These are phyloP conservation scores for Syzygium syzygioides DNA, from an alignment of 441 rosid genomes.

Conservation along the genomic window DNA sequence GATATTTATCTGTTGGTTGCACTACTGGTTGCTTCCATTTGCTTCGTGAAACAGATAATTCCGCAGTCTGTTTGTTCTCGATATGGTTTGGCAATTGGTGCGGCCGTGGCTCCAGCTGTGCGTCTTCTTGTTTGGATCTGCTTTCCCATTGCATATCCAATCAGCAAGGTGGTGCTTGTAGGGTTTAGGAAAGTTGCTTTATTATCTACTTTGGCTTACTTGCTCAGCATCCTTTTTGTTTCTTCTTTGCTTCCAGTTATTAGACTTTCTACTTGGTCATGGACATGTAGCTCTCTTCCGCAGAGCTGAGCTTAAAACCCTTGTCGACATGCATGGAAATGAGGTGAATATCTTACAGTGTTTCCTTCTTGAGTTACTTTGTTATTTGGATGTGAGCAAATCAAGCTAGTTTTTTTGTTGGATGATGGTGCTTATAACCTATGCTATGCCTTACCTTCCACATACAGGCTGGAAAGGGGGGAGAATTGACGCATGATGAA, in stretches of 20 bases:
- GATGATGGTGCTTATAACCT: background rate
- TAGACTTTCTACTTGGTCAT: conserved; percentile 19
- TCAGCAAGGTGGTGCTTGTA: conserved; percentile 15
- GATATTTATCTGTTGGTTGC: background rate
- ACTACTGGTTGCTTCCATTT: background rate
- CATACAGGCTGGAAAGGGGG: conserved; percentile 87
- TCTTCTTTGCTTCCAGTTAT: conserved; percentile 1
- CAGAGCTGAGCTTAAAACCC: conserved; percentile 25
- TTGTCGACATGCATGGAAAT: conserved; percentile 21
- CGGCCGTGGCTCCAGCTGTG: conserved; percentile 15
- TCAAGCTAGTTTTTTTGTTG: background rate
- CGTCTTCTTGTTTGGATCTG: conserved; percentile 18
- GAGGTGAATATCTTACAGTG: conserved; percentile 3
- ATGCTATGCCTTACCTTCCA: background rate
- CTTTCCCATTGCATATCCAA: conserved; percentile 21
- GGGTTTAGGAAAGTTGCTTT: background rate
- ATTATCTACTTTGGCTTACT: background rate
- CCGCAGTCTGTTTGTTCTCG: conserved; percentile 23
- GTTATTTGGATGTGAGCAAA: background rate
- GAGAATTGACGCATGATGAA: conserved; percentile 84
- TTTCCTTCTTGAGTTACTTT: background rate
- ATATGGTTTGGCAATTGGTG: conserved; percentile 20
- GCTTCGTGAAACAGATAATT: conserved; percentile 9
- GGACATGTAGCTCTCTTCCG: conserved; percentile 24
- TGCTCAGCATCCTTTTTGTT: background rate